A percentile compares a stretch with the other conserved stretches of the same genome.
These are phyloP conservation scores for Auricularia sp. DNA, from an alignment of 768 basidiomycete species.

Conservation along the genomic window DNA sequence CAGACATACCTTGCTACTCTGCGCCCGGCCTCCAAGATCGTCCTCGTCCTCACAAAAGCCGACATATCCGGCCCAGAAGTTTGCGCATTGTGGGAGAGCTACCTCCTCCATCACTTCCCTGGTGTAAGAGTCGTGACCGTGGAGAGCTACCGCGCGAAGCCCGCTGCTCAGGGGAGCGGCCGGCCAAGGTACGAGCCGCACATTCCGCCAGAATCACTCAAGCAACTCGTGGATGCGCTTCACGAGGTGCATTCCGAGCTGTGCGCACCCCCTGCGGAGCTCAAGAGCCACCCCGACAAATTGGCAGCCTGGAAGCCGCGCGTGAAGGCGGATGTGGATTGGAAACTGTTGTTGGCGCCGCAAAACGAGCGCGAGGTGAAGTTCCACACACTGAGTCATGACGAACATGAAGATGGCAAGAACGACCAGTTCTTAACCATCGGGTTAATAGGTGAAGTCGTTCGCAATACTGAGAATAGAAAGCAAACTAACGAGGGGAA, in stretches of 20 bases:
- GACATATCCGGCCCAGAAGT: conserved; percentile 70
- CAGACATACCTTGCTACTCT: conserved; percentile 41
- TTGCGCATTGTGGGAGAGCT: conserved; percentile 54
- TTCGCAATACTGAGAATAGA: not conserved
- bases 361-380: conserved; percentile 25
- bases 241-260: conserved; percentile 56
- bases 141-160: conserved; percentile 59
- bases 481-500: not conserved
- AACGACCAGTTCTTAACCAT: conserved; percentile 51
- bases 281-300: conserved; percentile 37
- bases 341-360: conserved; percentile 51
- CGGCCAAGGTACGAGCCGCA: conserved; percentile 47
- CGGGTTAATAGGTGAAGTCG: conserved; percentile 59
- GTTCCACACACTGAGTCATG: conserved; percentile 4
- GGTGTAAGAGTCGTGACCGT: conserved; percentile 57
- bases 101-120: conserved; percentile 47
- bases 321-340: conserved; percentile 60
- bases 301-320: conserved; percentile 54
- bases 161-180: conserved; percentile 31
- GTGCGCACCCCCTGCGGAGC: conserved; percentile 52
- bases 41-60: conserved; percentile 79
- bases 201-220: conserved; percentile 56
- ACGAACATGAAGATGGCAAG: conserved; percentile 20
- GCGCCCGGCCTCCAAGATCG: conserved; percentile 33
- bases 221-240: conserved; percentile 55